Conservation (phyloP, 768 basidiomycete species). For the Hypholoma sublateritium region DNA sequence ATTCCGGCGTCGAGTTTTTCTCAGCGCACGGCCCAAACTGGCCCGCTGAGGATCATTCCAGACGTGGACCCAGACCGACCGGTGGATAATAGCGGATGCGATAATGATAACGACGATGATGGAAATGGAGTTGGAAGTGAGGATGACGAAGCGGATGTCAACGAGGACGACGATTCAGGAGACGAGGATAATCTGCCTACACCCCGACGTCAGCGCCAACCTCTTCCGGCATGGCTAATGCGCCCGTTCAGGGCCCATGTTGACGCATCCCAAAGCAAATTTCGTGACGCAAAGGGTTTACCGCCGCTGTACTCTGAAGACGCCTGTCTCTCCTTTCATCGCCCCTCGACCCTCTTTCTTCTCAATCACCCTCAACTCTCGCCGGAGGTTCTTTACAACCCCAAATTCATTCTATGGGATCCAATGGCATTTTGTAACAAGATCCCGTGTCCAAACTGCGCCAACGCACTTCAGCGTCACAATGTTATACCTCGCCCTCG, state of each 20-base stretch:
- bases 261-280: background rate
- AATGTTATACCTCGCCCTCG: background rate
- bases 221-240: background rate
- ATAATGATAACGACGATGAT: background rate
- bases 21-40: no score
- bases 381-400: background rate
- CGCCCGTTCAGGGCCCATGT: background rate
- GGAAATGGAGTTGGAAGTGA: background rate
- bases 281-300: background rate
- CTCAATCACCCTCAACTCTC: background rate
- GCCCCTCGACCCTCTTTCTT: constrained; percentile 1
- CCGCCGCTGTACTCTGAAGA: constrained; percentile 1
- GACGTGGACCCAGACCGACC: background rate
- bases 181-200: background rate
- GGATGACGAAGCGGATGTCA: background rate
- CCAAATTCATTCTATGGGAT: constrained; percentile 12
- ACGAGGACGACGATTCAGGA: constrained; percentile 1
- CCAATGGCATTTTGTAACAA: background rate
- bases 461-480: background rate
- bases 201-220: background rate
- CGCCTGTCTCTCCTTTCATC: constrained; percentile 1
- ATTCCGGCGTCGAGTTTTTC: no score
- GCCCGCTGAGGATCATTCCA: constrained; percentile 4
- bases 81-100: background rate
- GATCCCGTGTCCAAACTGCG: constrained; percentile 9